Percentiles rank a stretch among this genome's conserved stretches.
These are phyloP conservation scores for Yamadazyma insecticola DNA, from an alignment of 805 yeast genomes.

Conservation along the genomic window DNA sequence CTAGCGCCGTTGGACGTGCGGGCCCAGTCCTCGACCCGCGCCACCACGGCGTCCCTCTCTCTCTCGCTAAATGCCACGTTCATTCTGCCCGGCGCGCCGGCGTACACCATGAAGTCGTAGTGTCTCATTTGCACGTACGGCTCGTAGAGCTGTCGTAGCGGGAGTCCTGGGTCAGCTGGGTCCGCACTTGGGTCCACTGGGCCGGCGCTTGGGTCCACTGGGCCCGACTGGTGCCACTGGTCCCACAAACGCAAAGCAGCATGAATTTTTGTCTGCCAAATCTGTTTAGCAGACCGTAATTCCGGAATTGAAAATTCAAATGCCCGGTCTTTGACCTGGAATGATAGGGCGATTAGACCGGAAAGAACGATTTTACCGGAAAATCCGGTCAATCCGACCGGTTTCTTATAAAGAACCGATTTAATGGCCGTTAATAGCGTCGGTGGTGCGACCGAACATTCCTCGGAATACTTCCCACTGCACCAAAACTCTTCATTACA, in stretches of 20 bases:
- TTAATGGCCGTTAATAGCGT: constrained; percentile 18
- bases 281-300: constrained; percentile 10
- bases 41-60: constrained; percentile 44
- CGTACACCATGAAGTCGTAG: constrained; percentile 23
- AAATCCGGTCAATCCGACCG: constrained; percentile 15
- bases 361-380: constrained; percentile 15
- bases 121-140: constrained; percentile 19
- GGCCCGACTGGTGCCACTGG: too few relatives aligned
- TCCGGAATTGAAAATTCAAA: constrained; percentile 17
- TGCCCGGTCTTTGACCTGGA: constrained; percentile 15
- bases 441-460: constrained; percentile 11
- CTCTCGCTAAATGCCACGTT: constrained; percentile 37
- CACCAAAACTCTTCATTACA: constrained; percentile 22
- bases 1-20: constrained; percentile 41
- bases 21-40: constrained; percentile 52
- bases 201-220: too few relatives aligned
- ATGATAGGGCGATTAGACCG: constrained; percentile 14
- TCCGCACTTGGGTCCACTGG: too few relatives aligned
- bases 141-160: constrained; percentile 18
- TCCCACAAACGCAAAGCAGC: constrained; percentile 12
- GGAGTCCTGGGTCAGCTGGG: too few relatives aligned
- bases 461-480: constrained; percentile 11
- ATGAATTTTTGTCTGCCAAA: constrained; percentile 9
- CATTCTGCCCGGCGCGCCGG: constrained; percentile 25
- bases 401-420: constrained; percentile 15